Percentiles rank a stretch among this genome's conserved stretches.
phyloP scores from a whole-genome alignment of 768 basidiomycete species.

The Panaeolus papilionaceus region DNA sequence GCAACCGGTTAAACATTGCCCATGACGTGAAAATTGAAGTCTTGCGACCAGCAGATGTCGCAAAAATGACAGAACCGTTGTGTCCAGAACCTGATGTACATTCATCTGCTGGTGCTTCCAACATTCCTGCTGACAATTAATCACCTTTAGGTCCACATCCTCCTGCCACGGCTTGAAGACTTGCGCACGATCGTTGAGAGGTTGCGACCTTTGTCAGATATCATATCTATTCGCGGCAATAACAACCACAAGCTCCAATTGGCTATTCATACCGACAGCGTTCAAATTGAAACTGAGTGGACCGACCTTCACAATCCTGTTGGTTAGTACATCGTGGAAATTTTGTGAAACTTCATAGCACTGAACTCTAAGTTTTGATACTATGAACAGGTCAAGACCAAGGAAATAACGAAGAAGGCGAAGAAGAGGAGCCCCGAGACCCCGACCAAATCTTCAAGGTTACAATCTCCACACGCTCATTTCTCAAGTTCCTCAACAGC shows the following conservation, averaged over 20 bases:
- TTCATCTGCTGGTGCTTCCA: background rate
- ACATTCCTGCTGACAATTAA: background rate
- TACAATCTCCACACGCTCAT: constrained; percentile 72
- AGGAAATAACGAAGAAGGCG: constrained; percentile 35
- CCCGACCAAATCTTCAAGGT: constrained; percentile 67
- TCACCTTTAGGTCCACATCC: constrained; percentile 66
- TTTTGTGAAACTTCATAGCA: background rate
- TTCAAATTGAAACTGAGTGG: constrained; percentile 86
- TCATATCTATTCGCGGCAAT: constrained; percentile 74
- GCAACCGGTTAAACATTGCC: constrained; percentile 65
- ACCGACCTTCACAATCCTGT: constrained; percentile 70
- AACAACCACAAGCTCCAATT: constrained; percentile 58
- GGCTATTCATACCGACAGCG: constrained; percentile 71
- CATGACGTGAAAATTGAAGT: constrained; percentile 89
- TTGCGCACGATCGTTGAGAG: constrained; percentile 83
- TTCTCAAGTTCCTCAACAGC: constrained; percentile 81
- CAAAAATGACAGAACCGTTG: constrained; percentile 75
- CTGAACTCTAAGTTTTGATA: background rate
- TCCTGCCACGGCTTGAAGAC: constrained; percentile 76
- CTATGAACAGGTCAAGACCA: constrained; percentile 15
- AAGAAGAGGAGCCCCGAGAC: constrained; percentile 50
- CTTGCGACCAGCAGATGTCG: constrained; percentile 76
- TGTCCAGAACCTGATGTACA: constrained; percentile 86
- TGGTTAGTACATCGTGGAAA: constrained; percentile 35
- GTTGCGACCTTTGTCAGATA: constrained; percentile 70